Evolutionary conservation across 768 basidiomycete genomes (phyloP).

Genomic region (Tulasnella sp.): DNA sequence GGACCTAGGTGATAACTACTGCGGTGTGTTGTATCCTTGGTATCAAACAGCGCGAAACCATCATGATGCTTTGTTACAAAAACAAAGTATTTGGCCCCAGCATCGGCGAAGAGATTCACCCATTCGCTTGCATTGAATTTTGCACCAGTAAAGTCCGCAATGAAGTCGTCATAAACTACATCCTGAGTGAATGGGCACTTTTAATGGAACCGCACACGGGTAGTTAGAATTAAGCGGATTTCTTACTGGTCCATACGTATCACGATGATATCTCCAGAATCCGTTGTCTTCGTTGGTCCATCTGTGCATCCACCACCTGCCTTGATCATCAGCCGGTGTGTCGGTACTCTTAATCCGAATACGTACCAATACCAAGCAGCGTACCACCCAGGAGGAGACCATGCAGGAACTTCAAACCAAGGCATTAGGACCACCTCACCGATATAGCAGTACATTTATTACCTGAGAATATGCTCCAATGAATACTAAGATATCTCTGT

Average conservation of each 20-base stretch:
- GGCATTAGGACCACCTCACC: not conserved
- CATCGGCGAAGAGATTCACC: conserved; percentile 40
- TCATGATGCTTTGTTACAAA: conserved; percentile 48
- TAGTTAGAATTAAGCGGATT: not conserved
- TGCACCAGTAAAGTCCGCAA: conserved; percentile 38
- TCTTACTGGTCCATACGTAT: conserved; percentile 35
- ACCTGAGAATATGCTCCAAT: conserved; percentile 27
- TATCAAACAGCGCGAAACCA: conserved; percentile 45
- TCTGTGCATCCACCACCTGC: conserved; percentile 32
- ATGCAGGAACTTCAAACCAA: conserved; percentile 18
- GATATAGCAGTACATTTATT: not conserved
- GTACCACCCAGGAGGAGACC: conserved; percentile 26
- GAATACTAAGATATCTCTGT: conserved; percentile 27
- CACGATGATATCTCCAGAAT: conserved; percentile 38
- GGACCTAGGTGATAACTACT: conserved; percentile 39
- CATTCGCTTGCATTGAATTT: conserved; percentile 44
- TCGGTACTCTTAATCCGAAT: not conserved
- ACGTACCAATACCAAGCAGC: conserved; percentile 48
- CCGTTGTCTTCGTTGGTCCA: conserved; percentile 28
- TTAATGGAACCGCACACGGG: too few species aligned
- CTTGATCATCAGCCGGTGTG: too few species aligned
- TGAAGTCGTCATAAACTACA: conserved; percentile 46
- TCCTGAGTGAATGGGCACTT: too few species aligned
- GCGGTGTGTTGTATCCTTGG: conserved; percentile 39
- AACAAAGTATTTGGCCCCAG: conserved; percentile 52